Conservation (phyloP, 1,139 yeast species). For the Martiniozyma asiatica region DNA sequence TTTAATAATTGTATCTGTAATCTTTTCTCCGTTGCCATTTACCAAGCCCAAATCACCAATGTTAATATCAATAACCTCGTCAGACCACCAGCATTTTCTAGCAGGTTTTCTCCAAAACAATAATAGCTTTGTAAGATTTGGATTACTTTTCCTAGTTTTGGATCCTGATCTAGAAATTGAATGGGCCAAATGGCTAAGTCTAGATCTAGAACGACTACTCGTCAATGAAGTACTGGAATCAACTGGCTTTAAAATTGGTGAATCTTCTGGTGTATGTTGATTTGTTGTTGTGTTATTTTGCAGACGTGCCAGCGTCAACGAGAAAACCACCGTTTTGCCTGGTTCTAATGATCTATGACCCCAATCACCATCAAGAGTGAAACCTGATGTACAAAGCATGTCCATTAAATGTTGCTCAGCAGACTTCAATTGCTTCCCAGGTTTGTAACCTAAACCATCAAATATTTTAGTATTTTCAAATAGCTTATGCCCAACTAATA, state of each 20-base stretch:
- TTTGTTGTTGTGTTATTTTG: slow-evolving; percentile 24
- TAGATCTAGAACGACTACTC: slow-evolving; percentile 27
- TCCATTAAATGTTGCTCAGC: slow-evolving; percentile 93
- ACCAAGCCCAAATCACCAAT: slow-evolving; percentile 24
- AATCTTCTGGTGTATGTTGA: slow-evolving; percentile 23
- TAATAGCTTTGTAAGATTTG: slow-evolving; percentile 60
- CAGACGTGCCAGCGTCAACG: slow-evolving; percentile 71
- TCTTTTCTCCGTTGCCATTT: slow-evolving; percentile 12
- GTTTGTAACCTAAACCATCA: slow-evolving; percentile 47
- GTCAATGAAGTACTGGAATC: slow-evolving; percentile 24
- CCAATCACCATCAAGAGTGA: slow-evolving; percentile 61
- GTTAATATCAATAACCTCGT: slow-evolving; percentile 43
- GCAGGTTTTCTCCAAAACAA: slow-evolving; percentile 98
- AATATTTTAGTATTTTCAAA: slow-evolving; percentile 52
- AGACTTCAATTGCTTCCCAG: slow-evolving; percentile 53
- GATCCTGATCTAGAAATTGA: slow-evolving; percentile 40
- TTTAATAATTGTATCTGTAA: slow-evolving; percentile 26
- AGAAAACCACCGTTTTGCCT: slow-evolving; percentile 71
- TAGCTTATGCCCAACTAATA: slow-evolving; percentile 56
- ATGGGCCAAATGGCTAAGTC: slow-evolving; percentile 34
- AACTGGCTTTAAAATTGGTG: slow-evolving; percentile 39
- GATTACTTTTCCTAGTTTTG: slow-evolving; percentile 27
- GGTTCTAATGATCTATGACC: slow-evolving; percentile 82
- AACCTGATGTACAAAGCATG: slow-evolving; percentile 91
- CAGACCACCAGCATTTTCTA: slow-evolving; percentile 98